Evolutionary conservation across 805 yeast species (phyloP), one percentile per base, ranked within the genome.

Genomic region (Babjeviella inositovora): DNA sequence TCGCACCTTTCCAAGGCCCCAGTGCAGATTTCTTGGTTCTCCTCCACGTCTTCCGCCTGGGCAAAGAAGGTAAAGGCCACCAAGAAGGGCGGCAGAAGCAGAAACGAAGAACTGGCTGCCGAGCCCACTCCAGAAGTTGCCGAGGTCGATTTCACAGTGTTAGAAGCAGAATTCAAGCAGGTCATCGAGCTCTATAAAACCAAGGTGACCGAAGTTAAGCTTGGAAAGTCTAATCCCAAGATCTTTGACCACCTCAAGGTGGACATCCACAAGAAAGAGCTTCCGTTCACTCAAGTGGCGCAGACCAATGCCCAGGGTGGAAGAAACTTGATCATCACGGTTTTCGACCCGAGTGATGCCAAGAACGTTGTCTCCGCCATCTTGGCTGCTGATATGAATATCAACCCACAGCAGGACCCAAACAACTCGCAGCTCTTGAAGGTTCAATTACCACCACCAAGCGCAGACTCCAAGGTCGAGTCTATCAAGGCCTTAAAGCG

Each of bases 351-450:
- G 5, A 60, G 58, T 24, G 62, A 79, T 33, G 60, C 69, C 18
- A 75, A 80, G 35, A 59, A 64, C 29, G 64, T 87, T 14, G 61
- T 76, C 14, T 70, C 82, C 24, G 60, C 85, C 0, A 70, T 87
- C 11, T 44, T 81, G 29, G 74, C 65, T 2, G 57, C 85, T 0
- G 64, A 66, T 7, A 49, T 80, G 41, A 77, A 79, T 37, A 47
- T 87, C 57, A 81, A 73, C 29, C 93, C 97, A 1, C 85, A 76
- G 39, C 57, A 56, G 12, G 85, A 81, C 28, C 67, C 79, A 2
- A 53, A 65, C 25, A 77, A 76, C 41, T 70, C 72, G 16, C 92
- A 76, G 45, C 58, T 73, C 15, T 53, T 87, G 37, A 70, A 68
- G 32, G 73, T 82, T 10, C 64, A 79, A 2, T 52, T 84, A 28